Conservation (phyloP, 2,329 filamentous ascomycete species). For the Parascedosporium putredinis region DNA sequence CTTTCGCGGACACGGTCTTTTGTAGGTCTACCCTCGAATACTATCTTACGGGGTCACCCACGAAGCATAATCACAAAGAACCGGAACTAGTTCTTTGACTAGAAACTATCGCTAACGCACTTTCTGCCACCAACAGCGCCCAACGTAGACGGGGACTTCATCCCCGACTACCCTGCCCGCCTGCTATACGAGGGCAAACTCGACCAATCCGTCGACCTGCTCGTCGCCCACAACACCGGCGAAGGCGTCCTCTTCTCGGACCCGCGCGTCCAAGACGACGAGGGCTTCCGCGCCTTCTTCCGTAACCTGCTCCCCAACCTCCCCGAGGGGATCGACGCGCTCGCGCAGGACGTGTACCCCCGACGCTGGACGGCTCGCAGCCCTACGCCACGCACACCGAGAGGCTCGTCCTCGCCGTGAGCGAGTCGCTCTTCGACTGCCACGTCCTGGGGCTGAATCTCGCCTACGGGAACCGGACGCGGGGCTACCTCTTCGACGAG, state of each 20-base stretch:
- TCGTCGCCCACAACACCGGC: constrained; percentile 15
- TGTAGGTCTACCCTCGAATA: neutral
- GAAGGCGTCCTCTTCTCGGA: neutral
- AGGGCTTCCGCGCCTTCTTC: neutral
- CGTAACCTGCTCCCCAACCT: neutral
- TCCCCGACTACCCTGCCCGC: constrained; percentile 18
- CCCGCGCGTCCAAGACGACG: neutral
- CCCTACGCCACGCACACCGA: neutral
- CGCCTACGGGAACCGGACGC: constrained; percentile 33
- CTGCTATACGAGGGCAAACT: constrained; percentile 20
- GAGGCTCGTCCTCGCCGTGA: constrained; percentile 21
- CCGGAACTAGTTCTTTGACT: no score
- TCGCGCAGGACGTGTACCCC: constrained; percentile 14
- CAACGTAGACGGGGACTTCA: constrained; percentile 22
- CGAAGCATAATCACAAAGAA: constrained; percentile 8
- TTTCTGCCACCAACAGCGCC: constrained; percentile 15
- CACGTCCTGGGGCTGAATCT: constrained; percentile 37
- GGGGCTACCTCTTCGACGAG: constrained; percentile 39
- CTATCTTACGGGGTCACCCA: no score
- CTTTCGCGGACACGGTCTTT: constrained; percentile 18
- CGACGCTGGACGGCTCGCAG: neutral
- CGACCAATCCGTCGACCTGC: constrained; percentile 14
- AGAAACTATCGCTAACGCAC: neutral
- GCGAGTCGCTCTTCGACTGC: constrained; percentile 35
- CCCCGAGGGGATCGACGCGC: neutral